Percentiles rank a stretch among this genome's conserved stretches.
Evolutionary conservation across 1,139 yeast species (phyloP).

Genomic region (Nakaseomyces sp.): DNA sequence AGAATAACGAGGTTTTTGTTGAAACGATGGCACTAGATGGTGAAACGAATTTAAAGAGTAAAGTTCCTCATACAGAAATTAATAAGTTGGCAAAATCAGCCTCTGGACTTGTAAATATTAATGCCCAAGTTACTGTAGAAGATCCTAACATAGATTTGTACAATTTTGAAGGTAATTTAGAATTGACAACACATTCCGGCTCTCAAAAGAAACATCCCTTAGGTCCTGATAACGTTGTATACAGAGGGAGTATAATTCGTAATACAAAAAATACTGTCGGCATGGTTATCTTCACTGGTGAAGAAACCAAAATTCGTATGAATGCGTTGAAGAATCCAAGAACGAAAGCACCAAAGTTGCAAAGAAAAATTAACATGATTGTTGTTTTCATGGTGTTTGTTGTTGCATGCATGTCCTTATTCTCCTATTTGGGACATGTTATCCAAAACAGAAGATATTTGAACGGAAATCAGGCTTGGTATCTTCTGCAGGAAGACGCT

Average conservation of each 20-base stretch:
- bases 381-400: slow-evolving; percentile 81
- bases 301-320: slow-evolving; percentile 92
- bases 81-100: slow-evolving; percentile 43
- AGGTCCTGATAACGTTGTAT: slow-evolving; percentile 70
- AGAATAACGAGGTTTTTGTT: slow-evolving; percentile 65
- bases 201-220: slow-evolving; percentile 44
- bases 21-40: slow-evolving; percentile 99
- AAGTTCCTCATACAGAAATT: slow-evolving; percentile 56
- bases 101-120: slow-evolving; percentile 42
- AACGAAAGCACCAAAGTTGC: slow-evolving; percentile 87
- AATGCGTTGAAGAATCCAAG: slow-evolving; percentile 85
- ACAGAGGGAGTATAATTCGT: slow-evolving; percentile 81
- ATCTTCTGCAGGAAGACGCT: slow-evolving; percentile 59
- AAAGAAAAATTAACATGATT: slow-evolving; percentile 69
- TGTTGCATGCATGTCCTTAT: slow-evolving; percentile 64
- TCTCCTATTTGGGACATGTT: slow-evolving; percentile 75
- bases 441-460: slow-evolving; percentile 39
- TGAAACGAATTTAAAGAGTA: slow-evolving; percentile 81
- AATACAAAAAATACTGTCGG: slow-evolving; percentile 72
- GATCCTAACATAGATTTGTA: slow-evolving; percentile 89
- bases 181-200: slow-evolving; percentile 21
- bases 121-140: slow-evolving; percentile 57
- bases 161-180: slow-evolving; percentile 76
- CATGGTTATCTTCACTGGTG: slow-evolving; percentile 84
- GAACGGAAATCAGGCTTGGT: slow-evolving; percentile 54